Percentiles rank a stretch among this genome's conserved stretches.
Conservation (phyloP, 352 stramenopile species). For the Phytophthora podocarpi region DNA sequence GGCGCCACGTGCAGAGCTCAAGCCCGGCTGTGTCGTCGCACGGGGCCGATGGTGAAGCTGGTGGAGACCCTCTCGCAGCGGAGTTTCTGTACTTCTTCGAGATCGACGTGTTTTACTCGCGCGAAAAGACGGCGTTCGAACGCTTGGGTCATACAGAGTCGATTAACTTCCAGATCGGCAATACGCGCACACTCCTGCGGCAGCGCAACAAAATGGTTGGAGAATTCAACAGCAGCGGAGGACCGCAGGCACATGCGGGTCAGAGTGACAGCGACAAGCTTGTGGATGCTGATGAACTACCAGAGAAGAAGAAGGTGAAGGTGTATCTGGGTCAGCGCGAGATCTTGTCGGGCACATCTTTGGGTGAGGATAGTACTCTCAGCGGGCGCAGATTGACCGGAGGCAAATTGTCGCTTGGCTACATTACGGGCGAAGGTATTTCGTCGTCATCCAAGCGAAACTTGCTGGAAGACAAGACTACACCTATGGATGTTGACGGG, state of each 20-base stretch:
- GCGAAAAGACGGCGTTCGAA: constrained; percentile 62
- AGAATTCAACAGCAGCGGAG: constrained; percentile 34
- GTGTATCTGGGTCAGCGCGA: constrained; percentile 47
- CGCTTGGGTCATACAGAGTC: constrained; percentile 73
- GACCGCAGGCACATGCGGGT: constrained; percentile 29
- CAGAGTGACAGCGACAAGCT: constrained; percentile 55
- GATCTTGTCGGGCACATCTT: constrained; percentile 40
- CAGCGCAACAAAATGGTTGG: constrained; percentile 84
- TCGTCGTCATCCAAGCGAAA: constrained; percentile 39
- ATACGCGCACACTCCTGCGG: constrained; percentile 82
- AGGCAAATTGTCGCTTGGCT: constrained; percentile 15
- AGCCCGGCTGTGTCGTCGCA: constrained; percentile 27
- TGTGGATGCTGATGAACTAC: constrained; percentile 52
- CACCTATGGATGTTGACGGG: constrained; percentile 45
- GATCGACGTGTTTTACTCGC: constrained; percentile 81
- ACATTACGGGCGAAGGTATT: constrained; percentile 45
- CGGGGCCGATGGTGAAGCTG: constrained; percentile 15
- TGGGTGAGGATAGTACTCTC: constrained; percentile 36
- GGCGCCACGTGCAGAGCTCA: constrained; percentile 60
- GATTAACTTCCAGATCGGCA: constrained; percentile 87
- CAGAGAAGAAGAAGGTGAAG: constrained; percentile 86
- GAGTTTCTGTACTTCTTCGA: constrained; percentile 90
- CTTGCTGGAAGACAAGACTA: constrained; percentile 30
- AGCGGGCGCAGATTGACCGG: constrained; percentile 18
- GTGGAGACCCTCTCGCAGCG: constrained; percentile 44